phyloP scores from a whole-genome alignment of 2,329 filamentous ascomycete species.

The Stenocarpella maydis region DNA sequence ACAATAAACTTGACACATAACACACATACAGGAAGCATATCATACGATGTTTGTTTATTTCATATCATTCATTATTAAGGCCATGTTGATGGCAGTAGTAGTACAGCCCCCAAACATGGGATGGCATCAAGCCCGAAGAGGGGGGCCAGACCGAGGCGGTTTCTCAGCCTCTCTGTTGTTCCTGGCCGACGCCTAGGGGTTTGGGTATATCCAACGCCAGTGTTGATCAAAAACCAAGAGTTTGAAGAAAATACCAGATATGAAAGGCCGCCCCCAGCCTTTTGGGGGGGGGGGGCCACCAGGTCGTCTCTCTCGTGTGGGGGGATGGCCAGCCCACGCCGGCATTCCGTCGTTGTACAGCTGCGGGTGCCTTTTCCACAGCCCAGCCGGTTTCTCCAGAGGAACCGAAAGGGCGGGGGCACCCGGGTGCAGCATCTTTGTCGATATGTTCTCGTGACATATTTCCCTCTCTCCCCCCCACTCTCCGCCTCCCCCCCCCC shows the following conservation, averaged over 20 bases:
- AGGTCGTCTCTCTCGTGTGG: not conserved
- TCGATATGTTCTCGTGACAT: too few relatives aligned
- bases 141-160: not conserved
- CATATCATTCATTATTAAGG: conserved; percentile 22
- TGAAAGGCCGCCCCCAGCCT: not conserved
- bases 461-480: too few relatives aligned
- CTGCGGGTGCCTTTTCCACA: not conserved
- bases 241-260: not conserved
- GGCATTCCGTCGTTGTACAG: not conserved
- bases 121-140: not conserved
- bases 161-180: conserved; percentile 10
- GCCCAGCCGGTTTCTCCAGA: conserved; percentile 16
- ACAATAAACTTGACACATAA: not conserved
- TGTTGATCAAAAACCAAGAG: not conserved
- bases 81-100: conserved; percentile 4
- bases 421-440: not conserved
- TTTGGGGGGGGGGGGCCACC: not conserved
- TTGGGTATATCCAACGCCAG: conserved; percentile 33
- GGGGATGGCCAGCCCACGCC: not conserved
- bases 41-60: not conserved
- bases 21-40: not conserved
- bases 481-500: too few relatives aligned
- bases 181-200: not conserved
- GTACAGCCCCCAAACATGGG: not conserved
- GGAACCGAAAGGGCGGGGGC: conserved; percentile 7